A percentile compares a stretch with the other conserved stretches of the same genome.
phyloP scores from a whole-genome alignment of 2,329 filamentous ascomycete species.

The Lithohypha guttulata region DNA sequence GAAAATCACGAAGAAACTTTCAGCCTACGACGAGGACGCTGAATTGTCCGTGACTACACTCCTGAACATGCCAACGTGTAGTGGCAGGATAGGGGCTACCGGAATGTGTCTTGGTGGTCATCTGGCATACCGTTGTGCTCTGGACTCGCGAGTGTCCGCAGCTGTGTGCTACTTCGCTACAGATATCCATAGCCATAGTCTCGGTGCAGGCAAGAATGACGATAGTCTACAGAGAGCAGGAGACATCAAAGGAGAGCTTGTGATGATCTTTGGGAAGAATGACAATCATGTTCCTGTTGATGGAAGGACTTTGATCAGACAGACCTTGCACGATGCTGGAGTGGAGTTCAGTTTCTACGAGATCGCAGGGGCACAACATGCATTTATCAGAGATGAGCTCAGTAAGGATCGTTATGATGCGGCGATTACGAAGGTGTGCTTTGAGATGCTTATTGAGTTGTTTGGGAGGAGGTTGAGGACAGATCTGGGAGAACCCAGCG shows the following conservation, averaged over 20 bases:
- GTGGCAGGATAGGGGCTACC: conserved; percentile 64
- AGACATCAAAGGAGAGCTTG: conserved; percentile 65
- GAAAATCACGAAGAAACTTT: conserved; percentile 71
- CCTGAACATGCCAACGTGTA: conserved; percentile 64
- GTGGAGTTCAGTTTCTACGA: conserved; percentile 75
- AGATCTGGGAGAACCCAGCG: conserved; percentile 62
- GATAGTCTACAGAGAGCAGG: conserved; percentile 50
- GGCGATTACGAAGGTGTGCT: conserved; percentile 74
- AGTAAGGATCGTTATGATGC: conserved; percentile 92
- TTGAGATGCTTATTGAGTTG: conserved; percentile 78
- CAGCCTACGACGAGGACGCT: conserved; percentile 76
- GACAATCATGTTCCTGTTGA: conserved; percentile 80
- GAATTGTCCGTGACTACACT: conserved; percentile 58
- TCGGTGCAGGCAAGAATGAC: conserved; percentile 58
- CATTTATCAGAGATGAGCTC: conserved; percentile 85
- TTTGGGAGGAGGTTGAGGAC: conserved; percentile 69
- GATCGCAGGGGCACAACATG: conserved; percentile 86
- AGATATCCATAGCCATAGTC: conserved; percentile 69
- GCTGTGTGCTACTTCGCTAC: conserved; percentile 86
- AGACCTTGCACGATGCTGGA: conserved; percentile 66
- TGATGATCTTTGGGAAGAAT: conserved; percentile 85
- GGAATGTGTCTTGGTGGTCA: conserved; percentile 94
- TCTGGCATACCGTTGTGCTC: conserved; percentile 60
- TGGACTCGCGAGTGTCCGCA: conserved; percentile 66
- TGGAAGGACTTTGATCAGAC: conserved; percentile 72